phyloP scores from a whole-genome alignment of 2,329 filamentous ascomycete genomes.

The Xylaria sp. region DNA sequence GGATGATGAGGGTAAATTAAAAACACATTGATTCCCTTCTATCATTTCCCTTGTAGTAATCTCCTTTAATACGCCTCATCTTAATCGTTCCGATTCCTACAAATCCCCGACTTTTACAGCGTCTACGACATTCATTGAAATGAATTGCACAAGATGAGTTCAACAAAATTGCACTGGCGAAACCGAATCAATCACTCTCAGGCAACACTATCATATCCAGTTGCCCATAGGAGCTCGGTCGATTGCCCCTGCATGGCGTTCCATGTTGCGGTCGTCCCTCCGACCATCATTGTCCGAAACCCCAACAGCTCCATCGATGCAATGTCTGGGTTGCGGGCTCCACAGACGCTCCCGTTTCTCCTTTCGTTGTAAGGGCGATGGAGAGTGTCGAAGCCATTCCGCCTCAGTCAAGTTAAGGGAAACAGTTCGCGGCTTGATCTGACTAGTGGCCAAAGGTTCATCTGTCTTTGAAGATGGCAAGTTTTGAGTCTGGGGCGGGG shows the following conservation, averaged over 20 bases:
- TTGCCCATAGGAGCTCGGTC: slow-evolving; percentile 39
- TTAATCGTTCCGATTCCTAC: slow-evolving; percentile 1
- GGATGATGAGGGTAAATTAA: background rate
- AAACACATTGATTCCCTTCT: background rate
- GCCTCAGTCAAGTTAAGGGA: slow-evolving; percentile 45
- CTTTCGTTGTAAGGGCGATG: slow-evolving; percentile 42
- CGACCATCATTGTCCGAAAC: slow-evolving; percentile 6
- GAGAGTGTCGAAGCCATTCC: slow-evolving; percentile 48
- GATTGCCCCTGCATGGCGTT: background rate
- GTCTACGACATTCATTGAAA: slow-evolving; percentile 4
- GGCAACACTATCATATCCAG: slow-evolving; percentile 41
- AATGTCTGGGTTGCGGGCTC: slow-evolving; percentile 39
- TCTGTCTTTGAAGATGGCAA: slow-evolving; percentile 32
- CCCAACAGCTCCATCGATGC: background rate
- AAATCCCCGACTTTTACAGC: slow-evolving; percentile 10
- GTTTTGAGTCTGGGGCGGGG: slow-evolving; percentile 34
- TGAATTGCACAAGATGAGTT: slow-evolving; percentile 6
- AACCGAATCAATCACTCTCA: background rate
- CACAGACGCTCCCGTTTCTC: slow-evolving; percentile 36
- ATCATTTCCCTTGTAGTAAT: background rate
- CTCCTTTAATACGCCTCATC: background rate
- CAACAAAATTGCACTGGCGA: background rate
- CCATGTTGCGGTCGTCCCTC: background rate
- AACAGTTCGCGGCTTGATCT: slow-evolving; percentile 17
- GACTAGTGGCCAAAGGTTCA: slow-evolving; percentile 13